Evolutionary conservation across 176 grass and related monocot species (phyloP).

Genomic region (Carex littledalei): DNA sequence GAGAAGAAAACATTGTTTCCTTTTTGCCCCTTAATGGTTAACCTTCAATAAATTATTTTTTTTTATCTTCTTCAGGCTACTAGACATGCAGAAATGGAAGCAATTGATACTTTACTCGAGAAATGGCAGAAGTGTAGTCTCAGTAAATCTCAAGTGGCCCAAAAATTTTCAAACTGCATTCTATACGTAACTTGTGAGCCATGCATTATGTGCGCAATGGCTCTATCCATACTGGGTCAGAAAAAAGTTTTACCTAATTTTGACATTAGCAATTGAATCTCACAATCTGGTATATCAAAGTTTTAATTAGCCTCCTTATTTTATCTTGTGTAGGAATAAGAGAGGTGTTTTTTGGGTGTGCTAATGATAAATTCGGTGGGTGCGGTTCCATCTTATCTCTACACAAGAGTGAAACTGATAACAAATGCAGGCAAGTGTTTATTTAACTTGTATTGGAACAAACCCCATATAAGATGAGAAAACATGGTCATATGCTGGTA

Average conservation of each 20-base stretch:
- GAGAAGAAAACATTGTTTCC: no score
- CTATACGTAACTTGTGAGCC: conserved; percentile 93
- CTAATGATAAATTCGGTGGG: conserved; percentile 90
- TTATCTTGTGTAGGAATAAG: conserved; percentile 60
- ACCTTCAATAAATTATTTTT: neutral
- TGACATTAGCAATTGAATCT: neutral
- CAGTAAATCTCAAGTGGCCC: conserved; percentile 44
- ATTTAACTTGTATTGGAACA: neutral
- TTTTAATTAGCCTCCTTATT: conserved; percentile 8
- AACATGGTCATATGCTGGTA: neutral
- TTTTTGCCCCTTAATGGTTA: neutral
- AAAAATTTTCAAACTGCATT: conserved; percentile 67
- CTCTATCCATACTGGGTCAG: conserved; percentile 82
- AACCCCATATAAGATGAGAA: neutral
- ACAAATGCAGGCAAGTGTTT: conserved; percentile 23
- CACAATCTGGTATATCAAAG: neutral
- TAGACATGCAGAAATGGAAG: conserved; percentile 98
- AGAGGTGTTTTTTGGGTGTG: conserved; percentile 75
- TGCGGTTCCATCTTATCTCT: conserved; percentile 89
- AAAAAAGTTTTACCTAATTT: neutral
- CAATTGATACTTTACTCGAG: conserved; percentile 60
- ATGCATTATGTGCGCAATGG: conserved; percentile 83
- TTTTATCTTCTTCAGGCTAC: conserved; percentile 49
- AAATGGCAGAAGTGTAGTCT: conserved; percentile 74
- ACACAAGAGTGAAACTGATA: conserved; percentile 37